Conservation (phyloP, 768 basidiomycete genomes). For the Rhodotorula toruloides region DNA sequence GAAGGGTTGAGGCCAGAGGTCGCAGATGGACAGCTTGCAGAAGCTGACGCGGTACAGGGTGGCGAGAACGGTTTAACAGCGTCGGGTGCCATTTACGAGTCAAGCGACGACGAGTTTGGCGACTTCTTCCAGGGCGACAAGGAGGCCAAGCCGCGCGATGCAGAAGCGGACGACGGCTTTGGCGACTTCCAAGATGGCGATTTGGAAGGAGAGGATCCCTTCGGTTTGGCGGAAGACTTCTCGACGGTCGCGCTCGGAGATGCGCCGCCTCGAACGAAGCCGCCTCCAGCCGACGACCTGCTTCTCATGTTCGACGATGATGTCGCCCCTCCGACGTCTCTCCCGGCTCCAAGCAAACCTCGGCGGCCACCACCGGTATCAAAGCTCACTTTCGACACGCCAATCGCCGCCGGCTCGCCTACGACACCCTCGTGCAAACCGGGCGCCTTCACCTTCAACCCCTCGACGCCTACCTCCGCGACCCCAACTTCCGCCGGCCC, state of each 20-base stretch:
- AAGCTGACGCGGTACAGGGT: constrained; percentile 42
- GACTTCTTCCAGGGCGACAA: constrained; percentile 61
- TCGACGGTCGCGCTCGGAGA: constrained; percentile 1
- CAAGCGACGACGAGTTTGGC: constrained; percentile 74
- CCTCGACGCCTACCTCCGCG: constrained; percentile 4
- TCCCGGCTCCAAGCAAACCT: not conserved
- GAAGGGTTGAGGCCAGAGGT: constrained; percentile 48
- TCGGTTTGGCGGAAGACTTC: constrained; percentile 23
- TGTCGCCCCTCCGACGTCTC: not conserved
- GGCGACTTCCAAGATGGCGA: constrained; percentile 44
- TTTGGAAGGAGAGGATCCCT: constrained; percentile 30
- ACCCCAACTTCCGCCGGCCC: not conserved
- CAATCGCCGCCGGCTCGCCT: not conserved
- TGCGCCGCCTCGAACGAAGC: not conserved
- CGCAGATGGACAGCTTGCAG: constrained; percentile 47
- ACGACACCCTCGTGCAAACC: not conserved
- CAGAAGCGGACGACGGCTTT: constrained; percentile 45
- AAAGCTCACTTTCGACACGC: constrained; percentile 15
- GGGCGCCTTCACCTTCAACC: constrained; percentile 5
- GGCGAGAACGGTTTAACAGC: not conserved
- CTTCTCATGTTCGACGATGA: constrained; percentile 37
- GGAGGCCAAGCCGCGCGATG: not conserved
- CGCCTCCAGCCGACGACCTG: constrained; percentile 18
- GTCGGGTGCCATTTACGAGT: too few species aligned
- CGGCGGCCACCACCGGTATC: constrained; percentile 4